Evolutionary conservation across 2,329 filamentous ascomycete species (phyloP).

Genomic region (Alternaria infectoria): DNA sequence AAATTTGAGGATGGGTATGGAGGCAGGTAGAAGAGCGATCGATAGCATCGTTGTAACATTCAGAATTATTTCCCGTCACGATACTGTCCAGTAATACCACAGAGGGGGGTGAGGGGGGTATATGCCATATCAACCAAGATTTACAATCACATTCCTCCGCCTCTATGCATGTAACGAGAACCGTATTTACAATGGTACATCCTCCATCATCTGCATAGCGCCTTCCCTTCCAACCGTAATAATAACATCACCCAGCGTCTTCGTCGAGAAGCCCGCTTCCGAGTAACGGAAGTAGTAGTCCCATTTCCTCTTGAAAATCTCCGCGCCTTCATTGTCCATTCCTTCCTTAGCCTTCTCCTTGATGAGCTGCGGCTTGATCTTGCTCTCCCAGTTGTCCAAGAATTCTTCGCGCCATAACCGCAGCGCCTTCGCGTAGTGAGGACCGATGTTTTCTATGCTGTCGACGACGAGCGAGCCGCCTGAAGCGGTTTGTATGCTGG

Average conservation of each 20-base stretch:
- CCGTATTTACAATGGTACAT: slow-evolving; percentile 63
- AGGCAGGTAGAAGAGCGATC: neutral
- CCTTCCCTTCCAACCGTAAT: slow-evolving; percentile 72
- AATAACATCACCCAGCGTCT: slow-evolving; percentile 75
- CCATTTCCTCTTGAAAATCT: slow-evolving; percentile 75
- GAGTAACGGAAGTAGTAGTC: slow-evolving; percentile 80
- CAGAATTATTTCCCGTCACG: neutral
- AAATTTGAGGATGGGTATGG: slow-evolving; percentile 29
- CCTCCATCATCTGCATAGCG: slow-evolving; percentile 71
- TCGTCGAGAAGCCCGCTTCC: slow-evolving; percentile 74
- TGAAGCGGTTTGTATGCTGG: slow-evolving; percentile 67
- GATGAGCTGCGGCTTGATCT: slow-evolving; percentile 66
- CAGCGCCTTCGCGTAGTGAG: slow-evolving; percentile 74
- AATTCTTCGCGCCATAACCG: slow-evolving; percentile 73
- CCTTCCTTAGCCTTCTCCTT: slow-evolving; percentile 65
- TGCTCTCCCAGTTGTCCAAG: slow-evolving; percentile 64
- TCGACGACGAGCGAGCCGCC: slow-evolving; percentile 69
- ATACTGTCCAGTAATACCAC: neutral
- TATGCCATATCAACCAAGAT: neutral
- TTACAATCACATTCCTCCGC: neutral
- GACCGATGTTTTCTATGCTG: slow-evolving; percentile 73
- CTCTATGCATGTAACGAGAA: neutral
- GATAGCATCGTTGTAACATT: neutral
- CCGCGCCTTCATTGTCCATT: slow-evolving; percentile 67
- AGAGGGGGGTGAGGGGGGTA: neutral